Evolutionary conservation across 164 flowering plant genomes (phyloP).

Genomic region (Stephania japonica): DNA sequence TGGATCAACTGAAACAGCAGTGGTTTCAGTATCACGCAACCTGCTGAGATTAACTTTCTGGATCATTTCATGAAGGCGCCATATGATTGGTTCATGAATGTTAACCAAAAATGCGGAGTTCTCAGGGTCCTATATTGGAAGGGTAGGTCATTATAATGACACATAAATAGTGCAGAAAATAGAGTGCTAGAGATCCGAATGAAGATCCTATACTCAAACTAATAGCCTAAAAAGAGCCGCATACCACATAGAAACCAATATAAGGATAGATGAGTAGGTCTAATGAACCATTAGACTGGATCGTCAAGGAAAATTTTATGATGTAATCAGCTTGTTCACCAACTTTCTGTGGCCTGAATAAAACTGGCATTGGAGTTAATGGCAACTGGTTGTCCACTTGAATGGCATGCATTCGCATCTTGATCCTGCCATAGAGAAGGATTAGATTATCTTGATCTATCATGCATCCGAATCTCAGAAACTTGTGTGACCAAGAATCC

Average conservation of each 20-base stretch:
- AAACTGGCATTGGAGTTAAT: slow-evolving; percentile 89
- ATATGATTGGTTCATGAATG: slow-evolving; percentile 94
- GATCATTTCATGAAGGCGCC: slow-evolving; percentile 98
- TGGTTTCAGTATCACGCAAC: slow-evolving; percentile 40
- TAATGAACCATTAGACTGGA: slow-evolving; percentile 71
- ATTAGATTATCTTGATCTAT: neutral
- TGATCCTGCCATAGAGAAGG: slow-evolving; percentile 48
- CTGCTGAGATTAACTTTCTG: slow-evolving; percentile 69
- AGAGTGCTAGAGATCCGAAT: neutral
- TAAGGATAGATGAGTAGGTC: slow-evolving; percentile 82
- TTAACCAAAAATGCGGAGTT: slow-evolving; percentile 73
- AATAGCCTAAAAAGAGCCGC: neutral
- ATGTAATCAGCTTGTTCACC: slow-evolving; percentile 69
- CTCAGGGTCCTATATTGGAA: slow-evolving; percentile 67
- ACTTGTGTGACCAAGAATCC: neutral
- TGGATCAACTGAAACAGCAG: slow-evolving; percentile 92
- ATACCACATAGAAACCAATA: slow-evolving; percentile 84
- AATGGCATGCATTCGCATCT: slow-evolving; percentile 71
- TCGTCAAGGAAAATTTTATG: slow-evolving; percentile 70
- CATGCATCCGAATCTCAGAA: neutral
- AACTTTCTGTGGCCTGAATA: slow-evolving; percentile 82
- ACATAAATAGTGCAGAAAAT: neutral
- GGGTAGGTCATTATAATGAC: neutral
- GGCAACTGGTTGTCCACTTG: slow-evolving; percentile 98
- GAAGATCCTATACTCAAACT: neutral